Evolutionary conservation across 345 rosid genomes (phyloP).

Genomic region (Iberis pinnata): DNA sequence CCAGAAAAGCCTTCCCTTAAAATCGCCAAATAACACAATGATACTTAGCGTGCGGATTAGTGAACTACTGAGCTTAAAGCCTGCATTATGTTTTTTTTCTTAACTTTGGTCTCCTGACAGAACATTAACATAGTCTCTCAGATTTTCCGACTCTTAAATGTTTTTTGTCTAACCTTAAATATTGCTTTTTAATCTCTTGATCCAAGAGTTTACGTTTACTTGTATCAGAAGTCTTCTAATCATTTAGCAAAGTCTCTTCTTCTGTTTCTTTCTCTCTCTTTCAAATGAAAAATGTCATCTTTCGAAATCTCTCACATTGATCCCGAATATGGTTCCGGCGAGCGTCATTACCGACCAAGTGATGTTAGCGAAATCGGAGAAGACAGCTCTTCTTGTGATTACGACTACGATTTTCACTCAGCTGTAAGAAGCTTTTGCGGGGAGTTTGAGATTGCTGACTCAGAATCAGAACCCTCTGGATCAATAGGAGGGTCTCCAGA

Average conservation of each 20-base stretch:
- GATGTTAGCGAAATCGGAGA: slow-evolving; percentile 26
- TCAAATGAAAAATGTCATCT: slow-evolving; percentile 21
- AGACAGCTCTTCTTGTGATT: slow-evolving; percentile 30
- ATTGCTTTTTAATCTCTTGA: slow-evolving; percentile 28
- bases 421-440: slow-evolving; percentile 34
- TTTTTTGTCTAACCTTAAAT: background rate
- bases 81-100: slow-evolving; percentile 16
- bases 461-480: slow-evolving; percentile 11
- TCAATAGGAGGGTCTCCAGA: slow-evolving; percentile 18
- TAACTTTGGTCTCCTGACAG: slow-evolving; percentile 28
- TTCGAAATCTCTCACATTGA: slow-evolving; percentile 23
- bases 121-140: slow-evolving; percentile 26
- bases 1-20: background rate
- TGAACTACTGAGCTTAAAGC: slow-evolving; percentile 29
- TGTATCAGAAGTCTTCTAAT: slow-evolving; percentile 30
- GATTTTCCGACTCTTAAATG: slow-evolving; percentile 20
- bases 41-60: slow-evolving; percentile 38
- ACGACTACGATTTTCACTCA: slow-evolving; percentile 32
- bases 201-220: slow-evolving; percentile 33
- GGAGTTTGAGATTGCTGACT: slow-evolving; percentile 25
- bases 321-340: slow-evolving; percentile 22
- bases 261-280: slow-evolving; percentile 12
- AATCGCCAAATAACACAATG: slow-evolving; percentile 21
- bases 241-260: slow-evolving; percentile 17
- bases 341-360: slow-evolving; percentile 20